These are phyloP conservation scores for Astragalus membranaceus DNA, from an alignment of 306 rosid genomes.

Conservation along the genomic window DNA sequence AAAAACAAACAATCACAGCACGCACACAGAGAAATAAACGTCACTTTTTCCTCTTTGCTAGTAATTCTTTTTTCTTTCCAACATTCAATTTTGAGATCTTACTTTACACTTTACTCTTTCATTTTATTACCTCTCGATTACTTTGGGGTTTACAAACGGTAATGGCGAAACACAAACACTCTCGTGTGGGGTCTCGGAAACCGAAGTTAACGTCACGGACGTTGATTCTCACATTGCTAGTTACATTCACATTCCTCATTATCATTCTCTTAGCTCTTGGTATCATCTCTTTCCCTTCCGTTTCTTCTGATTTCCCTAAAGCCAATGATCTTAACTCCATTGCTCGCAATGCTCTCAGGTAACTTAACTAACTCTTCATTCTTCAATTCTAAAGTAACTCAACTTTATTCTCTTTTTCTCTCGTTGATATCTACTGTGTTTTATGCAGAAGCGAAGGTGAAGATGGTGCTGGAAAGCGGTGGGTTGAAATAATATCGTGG, in stretches of 20 bases:
- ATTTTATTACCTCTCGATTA: neutral
- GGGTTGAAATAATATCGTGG: slow-evolving; percentile 88
- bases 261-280: slow-evolving; percentile 73
- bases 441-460: slow-evolving; percentile 25
- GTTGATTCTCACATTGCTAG: slow-evolving; percentile 38
- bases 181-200: slow-evolving; percentile 45
- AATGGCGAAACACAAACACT: slow-evolving; percentile 53
- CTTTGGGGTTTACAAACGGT: neutral
- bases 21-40: neutral
- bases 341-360: slow-evolving; percentile 38
- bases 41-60: neutral
- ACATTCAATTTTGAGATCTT: neutral
- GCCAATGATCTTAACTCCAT: slow-evolving; percentile 63
- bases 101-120: neutral
- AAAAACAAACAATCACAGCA: too few relatives aligned
- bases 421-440: neutral
- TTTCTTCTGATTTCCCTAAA: slow-evolving; percentile 31
- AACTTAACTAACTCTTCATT: neutral
- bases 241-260: slow-evolving; percentile 52
- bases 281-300: slow-evolving; percentile 60
- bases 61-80: neutral
- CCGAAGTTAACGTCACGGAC: slow-evolving; percentile 30
- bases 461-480: slow-evolving; percentile 34
- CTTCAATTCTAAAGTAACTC: neutral
- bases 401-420: neutral